These are phyloP conservation scores for Alternaria ethzedia DNA, from an alignment of 2,329 filamentous ascomycete genomes.

Conservation along the genomic window DNA sequence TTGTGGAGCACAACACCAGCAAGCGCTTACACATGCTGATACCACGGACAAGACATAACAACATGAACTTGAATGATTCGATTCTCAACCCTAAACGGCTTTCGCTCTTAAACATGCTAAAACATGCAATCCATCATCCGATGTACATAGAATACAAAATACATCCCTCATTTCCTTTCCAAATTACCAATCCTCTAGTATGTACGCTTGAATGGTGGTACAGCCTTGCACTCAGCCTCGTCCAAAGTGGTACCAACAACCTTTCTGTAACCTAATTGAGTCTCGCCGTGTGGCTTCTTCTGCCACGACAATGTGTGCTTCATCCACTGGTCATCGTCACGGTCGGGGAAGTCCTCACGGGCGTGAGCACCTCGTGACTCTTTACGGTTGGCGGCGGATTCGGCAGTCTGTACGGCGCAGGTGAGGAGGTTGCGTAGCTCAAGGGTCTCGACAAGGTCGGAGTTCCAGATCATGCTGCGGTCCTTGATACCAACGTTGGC, in stretches of 20 bases:
- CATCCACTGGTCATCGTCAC: constrained; percentile 98
- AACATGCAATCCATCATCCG: constrained; percentile 30
- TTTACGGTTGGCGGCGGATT: constrained; percentile 89
- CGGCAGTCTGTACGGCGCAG: constrained; percentile 95
- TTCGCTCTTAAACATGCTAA: constrained; percentile 9
- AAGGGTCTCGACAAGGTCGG: constrained; percentile 92
- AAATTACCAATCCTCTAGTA: constrained; percentile 64
- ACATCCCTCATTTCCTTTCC: constrained; percentile 1
- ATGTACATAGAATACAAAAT: constrained; percentile 47
- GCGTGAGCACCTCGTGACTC: constrained; percentile 97
- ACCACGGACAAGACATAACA: background rate
- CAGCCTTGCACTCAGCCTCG: constrained; percentile 93
- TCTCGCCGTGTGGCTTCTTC: constrained; percentile 85
- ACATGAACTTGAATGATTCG: background rate
- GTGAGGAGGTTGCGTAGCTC: constrained; percentile 95
- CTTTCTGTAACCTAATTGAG: constrained; percentile 83
- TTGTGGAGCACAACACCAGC: background rate
- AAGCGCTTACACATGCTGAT: background rate
- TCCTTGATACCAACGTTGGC: constrained; percentile 92
- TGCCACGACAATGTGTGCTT: constrained; percentile 98
- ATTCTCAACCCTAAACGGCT: background rate
- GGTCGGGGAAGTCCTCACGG: constrained; percentile 93
- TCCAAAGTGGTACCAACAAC: constrained; percentile 87
- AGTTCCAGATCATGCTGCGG: constrained; percentile 99
- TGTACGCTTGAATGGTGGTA: constrained; percentile 94